Evolutionary conservation across 1,284 basidiomycete species (phyloP), one percentile per base, ranked within the genome.

Genomic region (Cutaneotrichosporon spelunceum): DNA sequence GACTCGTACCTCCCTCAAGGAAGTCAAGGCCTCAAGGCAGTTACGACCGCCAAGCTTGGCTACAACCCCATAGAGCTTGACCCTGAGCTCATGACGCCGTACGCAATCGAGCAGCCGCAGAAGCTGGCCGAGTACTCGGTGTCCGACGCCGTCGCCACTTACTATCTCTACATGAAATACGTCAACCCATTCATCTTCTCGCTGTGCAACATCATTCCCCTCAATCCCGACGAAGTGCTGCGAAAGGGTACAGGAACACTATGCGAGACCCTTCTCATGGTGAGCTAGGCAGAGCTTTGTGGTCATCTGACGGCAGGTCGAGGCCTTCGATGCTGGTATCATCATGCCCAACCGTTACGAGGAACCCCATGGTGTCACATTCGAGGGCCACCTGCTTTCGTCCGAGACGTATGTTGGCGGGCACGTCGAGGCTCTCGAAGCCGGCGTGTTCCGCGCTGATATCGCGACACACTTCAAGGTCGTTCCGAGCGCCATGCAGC

Each of bases 101-200:
- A 99, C 78, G 96, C 96, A 0, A 84, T 92, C 74, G 96, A 99
- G 73, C 93, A 96, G 71, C 96, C 96, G 0, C 94, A 99, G 75
- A 82, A 87, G 2, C 86, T 99, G 13, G 95, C 96, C 0, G 91
- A 95, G 73, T 99, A 99, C 79, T 99, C 96, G 69, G 96, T 99
- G 29, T 99, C 96, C 76, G 96, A 99, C 83, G 96, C 96, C 1
- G 96, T 99, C 5, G 96, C 96, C 24, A 99, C 96, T 1, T 99
- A 99, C 78, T 99, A 99, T 78, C 85, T 99, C 52, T 99, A 99
- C 82, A 99, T 99, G 96, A 99, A 99, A 91, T 99, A 99, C 75
- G 94, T 99, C 13, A 94, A 99, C 74, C 96, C 96, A 0, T 99
- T 99, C 84, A 93, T 99, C 72, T 99, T 99, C 82, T 99, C 95